A percentile compares a stretch with the other conserved stretches of the same genome.
Conservation (phyloP, 2,329 filamentous ascomycete species). For the Raffaelea deltoideospora region DNA sequence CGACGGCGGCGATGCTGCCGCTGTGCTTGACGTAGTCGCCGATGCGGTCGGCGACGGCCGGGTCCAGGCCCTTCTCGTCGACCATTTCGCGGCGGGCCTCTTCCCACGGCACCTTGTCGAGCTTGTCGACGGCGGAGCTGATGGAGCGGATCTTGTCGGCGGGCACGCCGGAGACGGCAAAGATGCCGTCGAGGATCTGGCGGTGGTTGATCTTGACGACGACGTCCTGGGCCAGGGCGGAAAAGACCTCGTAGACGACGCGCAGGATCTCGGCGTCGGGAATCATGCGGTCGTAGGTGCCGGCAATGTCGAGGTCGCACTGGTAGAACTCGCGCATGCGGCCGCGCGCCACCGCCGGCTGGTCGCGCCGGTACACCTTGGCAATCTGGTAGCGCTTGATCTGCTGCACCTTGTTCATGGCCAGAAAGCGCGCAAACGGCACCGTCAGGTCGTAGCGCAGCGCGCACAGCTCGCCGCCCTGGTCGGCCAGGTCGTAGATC, state of each 20-base stretch:
- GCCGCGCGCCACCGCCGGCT: constrained; percentile 64
- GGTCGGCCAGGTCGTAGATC: constrained; percentile 63
- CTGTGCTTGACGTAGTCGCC: constrained; percentile 53
- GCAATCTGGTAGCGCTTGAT: constrained; percentile 95
- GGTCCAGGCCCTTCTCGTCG: constrained; percentile 70
- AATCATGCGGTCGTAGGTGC: constrained; percentile 76
- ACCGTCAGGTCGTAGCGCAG: constrained; percentile 56
- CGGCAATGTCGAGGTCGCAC: constrained; percentile 93
- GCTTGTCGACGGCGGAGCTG: constrained; percentile 85
- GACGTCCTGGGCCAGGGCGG: constrained; percentile 52
- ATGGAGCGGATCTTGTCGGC: constrained; percentile 77
- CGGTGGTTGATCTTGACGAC: constrained; percentile 93
- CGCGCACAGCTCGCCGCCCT: constrained; percentile 69
- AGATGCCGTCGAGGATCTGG: constrained; percentile 84
- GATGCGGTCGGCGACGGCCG: constrained; percentile 70
- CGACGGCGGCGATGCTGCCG: constrained; percentile 38
- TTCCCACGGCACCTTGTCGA: constrained; percentile 80
- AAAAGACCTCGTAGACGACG: constrained; percentile 74
- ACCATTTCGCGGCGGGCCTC: constrained; percentile 90
- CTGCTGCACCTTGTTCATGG: constrained; percentile 74
- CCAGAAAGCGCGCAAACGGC: constrained; percentile 71
- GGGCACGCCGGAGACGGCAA: constrained; percentile 81
- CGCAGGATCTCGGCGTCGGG: constrained; percentile 81
- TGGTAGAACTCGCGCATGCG: constrained; percentile 95
- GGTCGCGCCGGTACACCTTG: constrained; percentile 54